Evolutionary conservation across 176 grass and related monocot genomes (phyloP), one percentile per base, ranked within the genome.

Genomic region (Oryza meridionalis): DNA sequence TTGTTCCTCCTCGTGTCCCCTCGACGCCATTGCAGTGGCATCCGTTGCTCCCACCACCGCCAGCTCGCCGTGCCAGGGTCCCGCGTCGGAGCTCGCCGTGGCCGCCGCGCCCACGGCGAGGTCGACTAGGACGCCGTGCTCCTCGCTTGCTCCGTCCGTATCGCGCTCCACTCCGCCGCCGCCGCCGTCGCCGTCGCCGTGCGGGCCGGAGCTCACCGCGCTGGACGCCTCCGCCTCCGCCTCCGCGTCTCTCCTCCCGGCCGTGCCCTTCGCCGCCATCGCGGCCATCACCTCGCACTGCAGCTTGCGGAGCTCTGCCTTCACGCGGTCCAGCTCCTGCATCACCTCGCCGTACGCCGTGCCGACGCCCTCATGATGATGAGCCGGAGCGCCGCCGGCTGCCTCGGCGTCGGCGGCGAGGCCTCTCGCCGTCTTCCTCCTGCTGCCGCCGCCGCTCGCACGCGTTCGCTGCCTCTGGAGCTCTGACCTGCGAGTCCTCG

Each of bases 301-400:
- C 64, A 98, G 77, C 32, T 88, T 83, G 26, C 88, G 81, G 46
- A 96, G 70, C 81, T 98, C 93, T 33, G 43, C 67, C 87, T 94
- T 95, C 69, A 88, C 91, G 33, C 71, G 64, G 35, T 82, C 81
- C 67, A 98, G 68, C 61, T 96, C 86, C 13, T 46, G 81, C 84
- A 90, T 87, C 84, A 95, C 82, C 67, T 88, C 77, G 11, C 37
- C 65, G 44, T 92, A 83, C 40, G 64, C 19, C 19, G 59, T 3
- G 50, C 49, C 50, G 35, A 55, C 47, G 46, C 67, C 15, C 61
- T 17, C 51, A 5, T 21, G 51, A 7, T 8, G 51, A 21, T 21
- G 9, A 11, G 87, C 7, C n/a, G 14, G 65, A 0, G 72, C 53
- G 24, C 77, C 81, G 4, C 77, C 81, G 4, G 37, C 5, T 14